Base-by-base conservation (phyloP, 2,329 filamentous ascomycete species). In the Dothidotthia symphoricarpi region DNA sequence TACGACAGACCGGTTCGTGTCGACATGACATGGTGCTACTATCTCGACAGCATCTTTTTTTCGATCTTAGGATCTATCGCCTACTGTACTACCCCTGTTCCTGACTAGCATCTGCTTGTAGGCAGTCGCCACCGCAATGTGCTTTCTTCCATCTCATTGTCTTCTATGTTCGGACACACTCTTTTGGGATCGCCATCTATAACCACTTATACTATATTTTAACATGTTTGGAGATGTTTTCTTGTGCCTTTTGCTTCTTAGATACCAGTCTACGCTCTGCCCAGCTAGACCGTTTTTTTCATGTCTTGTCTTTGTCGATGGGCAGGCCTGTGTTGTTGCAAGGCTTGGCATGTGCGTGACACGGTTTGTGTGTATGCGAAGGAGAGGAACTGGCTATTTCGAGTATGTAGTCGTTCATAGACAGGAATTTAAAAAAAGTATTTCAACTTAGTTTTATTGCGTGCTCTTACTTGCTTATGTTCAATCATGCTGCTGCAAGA, bases 181-280 rank as follows among this genome's bases (percentile, higher is more conserved):
- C 63, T 31, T 58, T 66, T 22, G 19, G 5, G 54, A 60, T 47
- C 42, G 38, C 33, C 36, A 51, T 38, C 51, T 48, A 49, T 60
- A 55, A 49, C 43, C 33, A 42, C 19, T 48, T 53, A 58, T 56
- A 59, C 45, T 54, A 54, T 47, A 55, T 39, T 55, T 55, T 59
- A 53, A 55, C 46, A 53, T 51, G 52, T 53, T 48, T 47, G 40
- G 38, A 45, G 44, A 35, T 39, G 51, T 54, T 43, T 39, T 32
- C 37, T 51, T 15, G 49, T 55, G 38, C 55, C 52, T 62, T 63
- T 66, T 59, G 31, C 48, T 68, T 68, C 64, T 63, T 66, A 66
- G 64, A 68, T 68, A 68, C 64, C 64, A 64, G 63, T 65, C 62
- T 58, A 50, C 43, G 61, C 51, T 48, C 53, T 44, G 27, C 28